These are phyloP conservation scores for Pyrenophora tritici-repentis DNA, from an alignment of 2,329 filamentous ascomycete genomes.

Conservation along the genomic window DNA sequence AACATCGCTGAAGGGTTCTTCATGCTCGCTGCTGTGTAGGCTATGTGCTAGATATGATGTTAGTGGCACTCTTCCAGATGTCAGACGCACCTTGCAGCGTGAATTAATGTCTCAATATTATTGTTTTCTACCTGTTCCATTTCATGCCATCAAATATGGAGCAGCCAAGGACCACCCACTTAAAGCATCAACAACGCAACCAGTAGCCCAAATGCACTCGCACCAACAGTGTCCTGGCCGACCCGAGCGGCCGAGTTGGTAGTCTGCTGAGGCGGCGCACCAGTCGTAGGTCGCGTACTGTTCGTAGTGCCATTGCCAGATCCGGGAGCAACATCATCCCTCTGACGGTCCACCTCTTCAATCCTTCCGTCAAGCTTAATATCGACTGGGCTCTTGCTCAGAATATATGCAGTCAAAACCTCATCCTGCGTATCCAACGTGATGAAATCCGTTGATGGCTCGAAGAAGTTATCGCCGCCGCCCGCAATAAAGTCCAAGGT, in stretches of 20 bases:
- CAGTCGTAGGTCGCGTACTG: slow-evolving; percentile 22
- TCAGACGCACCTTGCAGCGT: too few species aligned
- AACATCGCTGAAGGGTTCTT: too few species aligned
- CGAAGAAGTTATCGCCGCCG: slow-evolving; percentile 65
- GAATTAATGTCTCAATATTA: too few species aligned
- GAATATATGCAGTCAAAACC: slow-evolving; percentile 59
- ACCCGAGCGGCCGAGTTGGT: slow-evolving; percentile 20
- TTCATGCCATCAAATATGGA: too few species aligned
- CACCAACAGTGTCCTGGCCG: slow-evolving; percentile 10
- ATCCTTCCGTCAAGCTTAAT: slow-evolving; percentile 58
- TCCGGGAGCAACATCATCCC: slow-evolving; percentile 13
- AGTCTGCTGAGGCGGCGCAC: slow-evolving; percentile 9
- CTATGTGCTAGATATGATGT: too few species aligned
- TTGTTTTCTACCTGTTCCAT: background rate
- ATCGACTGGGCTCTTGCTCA: slow-evolving; percentile 55
- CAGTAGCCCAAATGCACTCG: slow-evolving; percentile 14
- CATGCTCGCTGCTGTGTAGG: too few species aligned
- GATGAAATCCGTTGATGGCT: slow-evolving; percentile 48
- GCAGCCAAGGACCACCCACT: background rate
- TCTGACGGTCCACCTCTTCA: slow-evolving; percentile 33
- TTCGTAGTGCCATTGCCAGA: slow-evolving; percentile 24
- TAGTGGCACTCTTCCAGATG: too few species aligned
- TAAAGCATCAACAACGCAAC: slow-evolving; percentile 22
- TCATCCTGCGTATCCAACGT: slow-evolving; percentile 61
- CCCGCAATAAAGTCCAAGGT: slow-evolving; percentile 67